Conservation (phyloP, 2,329 filamentous ascomycete species). For the Trichoderma sp. region DNA sequence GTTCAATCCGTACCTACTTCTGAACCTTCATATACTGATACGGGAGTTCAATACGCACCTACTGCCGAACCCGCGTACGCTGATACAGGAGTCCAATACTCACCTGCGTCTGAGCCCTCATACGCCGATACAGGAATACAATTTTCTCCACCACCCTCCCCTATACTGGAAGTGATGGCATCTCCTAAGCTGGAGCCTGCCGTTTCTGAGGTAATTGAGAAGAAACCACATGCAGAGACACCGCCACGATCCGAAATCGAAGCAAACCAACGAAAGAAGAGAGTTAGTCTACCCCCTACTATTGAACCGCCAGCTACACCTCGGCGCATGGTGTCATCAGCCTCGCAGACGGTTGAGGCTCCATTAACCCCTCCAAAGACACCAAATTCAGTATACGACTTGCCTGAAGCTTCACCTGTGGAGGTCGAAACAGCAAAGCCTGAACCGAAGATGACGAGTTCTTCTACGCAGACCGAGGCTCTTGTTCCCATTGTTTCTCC, state of each 20-base stretch:
- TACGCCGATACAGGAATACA: slow-evolving; percentile 79
- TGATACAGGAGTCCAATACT: slow-evolving; percentile 75
- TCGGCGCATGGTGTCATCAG: slow-evolving; percentile 57
- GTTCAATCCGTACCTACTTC: slow-evolving; percentile 57
- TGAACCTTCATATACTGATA: slow-evolving; percentile 63
- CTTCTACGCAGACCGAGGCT: slow-evolving; percentile 59
- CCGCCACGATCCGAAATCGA: slow-evolving; percentile 57
- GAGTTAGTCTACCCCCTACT: slow-evolving; percentile 50
- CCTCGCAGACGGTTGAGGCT: slow-evolving; percentile 25
- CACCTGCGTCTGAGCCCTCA: slow-evolving; percentile 45
- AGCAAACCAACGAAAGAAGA: slow-evolving; percentile 70
- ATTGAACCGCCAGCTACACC: slow-evolving; percentile 43
- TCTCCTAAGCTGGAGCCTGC: slow-evolving; percentile 43
- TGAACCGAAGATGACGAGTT: slow-evolving; percentile 45
- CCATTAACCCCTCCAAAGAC: slow-evolving; percentile 63
- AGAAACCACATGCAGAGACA: slow-evolving; percentile 42
- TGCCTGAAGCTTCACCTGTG: slow-evolving; percentile 41
- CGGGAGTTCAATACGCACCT: slow-evolving; percentile 78
- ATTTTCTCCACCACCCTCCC: slow-evolving; percentile 78
- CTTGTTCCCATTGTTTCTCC: slow-evolving; percentile 25
- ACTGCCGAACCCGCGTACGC: slow-evolving; percentile 64
- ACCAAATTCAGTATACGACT: slow-evolving; percentile 50
- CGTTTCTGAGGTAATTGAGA: slow-evolving; percentile 32
- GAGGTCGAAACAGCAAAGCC: slow-evolving; percentile 25
- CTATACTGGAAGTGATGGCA: slow-evolving; percentile 45